Conservation (phyloP, 257 asterid genomes). For the Leptodermis oblonga region DNA sequence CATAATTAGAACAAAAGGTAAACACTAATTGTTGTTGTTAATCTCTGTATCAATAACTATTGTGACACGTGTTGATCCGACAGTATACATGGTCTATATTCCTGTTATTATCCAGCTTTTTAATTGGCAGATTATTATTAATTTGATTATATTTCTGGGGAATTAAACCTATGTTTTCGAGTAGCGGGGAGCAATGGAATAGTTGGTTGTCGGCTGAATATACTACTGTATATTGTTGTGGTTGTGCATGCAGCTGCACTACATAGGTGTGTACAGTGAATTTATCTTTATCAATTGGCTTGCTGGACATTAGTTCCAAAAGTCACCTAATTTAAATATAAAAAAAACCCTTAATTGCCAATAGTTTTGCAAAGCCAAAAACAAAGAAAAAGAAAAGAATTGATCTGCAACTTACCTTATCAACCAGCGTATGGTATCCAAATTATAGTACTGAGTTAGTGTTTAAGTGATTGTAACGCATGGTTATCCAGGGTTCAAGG, state of each 20-base stretch:
- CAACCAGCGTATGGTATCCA: too few species aligned
- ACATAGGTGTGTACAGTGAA: neutral
- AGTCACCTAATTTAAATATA: too few species aligned
- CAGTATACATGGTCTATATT: slow-evolving; percentile 14
- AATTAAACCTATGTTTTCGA: neutral
- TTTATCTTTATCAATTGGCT: neutral
- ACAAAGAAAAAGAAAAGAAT: too few species aligned
- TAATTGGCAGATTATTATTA: neutral
- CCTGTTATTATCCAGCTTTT: neutral
- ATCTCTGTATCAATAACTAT: neutral
- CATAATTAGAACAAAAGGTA: neutral
- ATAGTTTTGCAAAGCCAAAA: neutral
- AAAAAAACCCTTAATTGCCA: too few species aligned
- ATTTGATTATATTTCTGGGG: neutral
- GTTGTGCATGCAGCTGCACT: too few species aligned
- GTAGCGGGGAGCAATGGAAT: neutral
- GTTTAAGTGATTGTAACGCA: too few species aligned
- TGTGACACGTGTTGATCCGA: slow-evolving; percentile 39
- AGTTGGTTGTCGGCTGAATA: neutral
- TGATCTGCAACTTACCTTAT: neutral
- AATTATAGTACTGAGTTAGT: too few species aligned
- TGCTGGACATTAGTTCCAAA: neutral
- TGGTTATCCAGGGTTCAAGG: too few species aligned
- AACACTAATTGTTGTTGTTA: neutral
- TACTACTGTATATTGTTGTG: too few species aligned